These are phyloP conservation scores for Leavenworthia alabamica DNA, from an alignment of 345 rosid species.

Conservation along the genomic window DNA sequence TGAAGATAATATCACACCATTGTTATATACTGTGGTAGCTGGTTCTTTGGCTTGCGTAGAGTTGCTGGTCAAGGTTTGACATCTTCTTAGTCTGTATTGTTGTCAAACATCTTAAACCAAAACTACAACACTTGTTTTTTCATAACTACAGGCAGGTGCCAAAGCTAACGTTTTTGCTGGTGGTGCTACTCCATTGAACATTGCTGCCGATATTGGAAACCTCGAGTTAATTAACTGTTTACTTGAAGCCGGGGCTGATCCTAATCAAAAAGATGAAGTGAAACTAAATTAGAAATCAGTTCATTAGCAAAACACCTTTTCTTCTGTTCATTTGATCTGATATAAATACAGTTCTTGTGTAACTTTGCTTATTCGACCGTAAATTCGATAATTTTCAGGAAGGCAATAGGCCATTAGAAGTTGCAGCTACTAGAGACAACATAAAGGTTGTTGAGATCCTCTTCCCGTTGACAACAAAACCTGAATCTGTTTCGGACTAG, in stretches of 20 bases:
- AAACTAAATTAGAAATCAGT: no score
- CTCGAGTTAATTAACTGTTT: constrained; percentile 4
- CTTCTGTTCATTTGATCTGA: no score
- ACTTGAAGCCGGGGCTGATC: no score
- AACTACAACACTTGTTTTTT: constrained; percentile 5
- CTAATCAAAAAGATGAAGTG: neutral
- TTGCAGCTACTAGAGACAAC: no score
- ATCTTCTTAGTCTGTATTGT: constrained; percentile 5
- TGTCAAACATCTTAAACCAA: neutral
- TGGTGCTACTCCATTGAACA: constrained; percentile 89
- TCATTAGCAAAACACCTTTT: no score
- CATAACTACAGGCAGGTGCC: constrained; percentile 62
- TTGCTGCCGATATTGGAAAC: constrained; percentile 77
- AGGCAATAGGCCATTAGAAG: no score
- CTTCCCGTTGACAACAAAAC: constrained; percentile 55
- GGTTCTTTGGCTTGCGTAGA: constrained; percentile 72
- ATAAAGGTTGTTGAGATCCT: constrained; percentile 59
- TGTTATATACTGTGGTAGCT: constrained; percentile 87
- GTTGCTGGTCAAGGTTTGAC: constrained; percentile 61
- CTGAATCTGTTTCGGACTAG: constrained; percentile 57
- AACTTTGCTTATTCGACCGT: no score
- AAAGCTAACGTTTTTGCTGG: constrained; percentile 69
- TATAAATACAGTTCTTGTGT: no score
- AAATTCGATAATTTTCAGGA: no score
- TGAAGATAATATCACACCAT: constrained; percentile 74